These are phyloP conservation scores for Parathielavia hyrcaniae DNA, from an alignment of 495 filamentous ascomycete species.

Conservation along the genomic window DNA sequence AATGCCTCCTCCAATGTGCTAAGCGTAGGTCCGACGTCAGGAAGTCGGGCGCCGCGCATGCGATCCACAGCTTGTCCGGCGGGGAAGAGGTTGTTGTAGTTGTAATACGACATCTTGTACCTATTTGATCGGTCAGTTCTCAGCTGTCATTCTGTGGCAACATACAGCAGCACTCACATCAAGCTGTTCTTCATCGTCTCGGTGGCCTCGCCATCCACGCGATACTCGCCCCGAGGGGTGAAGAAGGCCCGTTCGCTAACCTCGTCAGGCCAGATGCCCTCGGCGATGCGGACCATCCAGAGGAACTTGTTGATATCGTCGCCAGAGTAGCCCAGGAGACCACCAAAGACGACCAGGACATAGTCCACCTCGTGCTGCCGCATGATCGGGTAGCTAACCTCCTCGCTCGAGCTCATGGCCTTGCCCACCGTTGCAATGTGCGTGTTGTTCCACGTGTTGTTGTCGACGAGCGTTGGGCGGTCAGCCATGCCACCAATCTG, in stretches of 20 bases:
- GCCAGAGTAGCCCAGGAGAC: slow-evolving; percentile 94
- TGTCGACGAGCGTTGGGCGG: slow-evolving; percentile 93
- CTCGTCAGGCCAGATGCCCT: slow-evolving; percentile 99
- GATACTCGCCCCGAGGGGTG: slow-evolving; percentile 90
- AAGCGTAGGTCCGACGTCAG: slow-evolving; percentile 77
- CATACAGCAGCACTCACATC: slow-evolving; percentile 62
- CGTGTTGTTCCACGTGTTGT: slow-evolving; percentile 99
- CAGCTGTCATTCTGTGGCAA: not conserved
- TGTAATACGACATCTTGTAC: slow-evolving; percentile 99
- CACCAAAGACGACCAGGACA: slow-evolving; percentile 94
- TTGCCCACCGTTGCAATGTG: slow-evolving; percentile 99
- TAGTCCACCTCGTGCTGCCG: slow-evolving; percentile 98
- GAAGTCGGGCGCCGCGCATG: slow-evolving; percentile 75
- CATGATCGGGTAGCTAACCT: slow-evolving; percentile 98
- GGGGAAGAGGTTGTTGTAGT: slow-evolving; percentile 89
- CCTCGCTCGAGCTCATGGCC: slow-evolving; percentile 95
- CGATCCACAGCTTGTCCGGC: slow-evolving; percentile 86
- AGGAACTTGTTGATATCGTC: slow-evolving; percentile 99
- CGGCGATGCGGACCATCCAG: slow-evolving; percentile 99
- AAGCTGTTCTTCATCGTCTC: slow-evolving; percentile 98
- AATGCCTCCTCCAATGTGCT: slow-evolving; percentile 92
- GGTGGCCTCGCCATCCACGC: slow-evolving; percentile 89
- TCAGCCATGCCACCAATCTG: slow-evolving; percentile 99
- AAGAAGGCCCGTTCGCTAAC: slow-evolving; percentile 97
- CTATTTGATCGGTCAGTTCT: slow-evolving; percentile 46